Conservation (phyloP, 352 stramenopile species). For the Globisporangium ultimum region DNA sequence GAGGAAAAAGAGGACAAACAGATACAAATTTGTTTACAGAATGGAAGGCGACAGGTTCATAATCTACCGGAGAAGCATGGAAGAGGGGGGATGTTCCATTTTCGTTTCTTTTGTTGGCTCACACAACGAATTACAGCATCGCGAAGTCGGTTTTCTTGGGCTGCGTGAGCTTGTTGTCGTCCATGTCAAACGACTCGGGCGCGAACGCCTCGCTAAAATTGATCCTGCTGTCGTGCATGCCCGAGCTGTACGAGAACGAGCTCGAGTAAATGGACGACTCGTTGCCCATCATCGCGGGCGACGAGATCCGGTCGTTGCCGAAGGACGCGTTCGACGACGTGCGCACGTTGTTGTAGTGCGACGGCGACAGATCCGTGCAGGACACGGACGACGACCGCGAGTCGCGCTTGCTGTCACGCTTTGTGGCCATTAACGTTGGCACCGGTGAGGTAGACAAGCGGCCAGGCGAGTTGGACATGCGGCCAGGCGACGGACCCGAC, state of each 20-base stretch:
- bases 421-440: slow-evolving; percentile 35
- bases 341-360: slow-evolving; percentile 16
- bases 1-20: no score
- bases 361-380: slow-evolving; percentile 25
- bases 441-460: slow-evolving; percentile 37
- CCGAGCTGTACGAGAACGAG: slow-evolving; percentile 27
- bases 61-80: no score
- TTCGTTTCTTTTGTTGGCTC: no score
- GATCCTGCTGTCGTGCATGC: slow-evolving; percentile 52
- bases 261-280: slow-evolving; percentile 23
- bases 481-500: slow-evolving; percentile 9
- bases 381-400: slow-evolving; percentile 52
- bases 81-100: no score
- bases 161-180: slow-evolving; percentile 28
- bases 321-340: slow-evolving; percentile 16
- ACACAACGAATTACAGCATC: slow-evolving; percentile 34
- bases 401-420: slow-evolving; percentile 23
- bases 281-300: slow-evolving; percentile 38
- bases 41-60: no score
- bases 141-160: slow-evolving; percentile 40
- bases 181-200: slow-evolving; percentile 30
- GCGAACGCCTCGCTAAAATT: slow-evolving; percentile 68
- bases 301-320: slow-evolving; percentile 31
- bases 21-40: no score
- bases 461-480: slow-evolving; percentile 28